Conservation (phyloP, 2,329 filamentous ascomycete genomes). For the Trichophyton equinum region DNA sequence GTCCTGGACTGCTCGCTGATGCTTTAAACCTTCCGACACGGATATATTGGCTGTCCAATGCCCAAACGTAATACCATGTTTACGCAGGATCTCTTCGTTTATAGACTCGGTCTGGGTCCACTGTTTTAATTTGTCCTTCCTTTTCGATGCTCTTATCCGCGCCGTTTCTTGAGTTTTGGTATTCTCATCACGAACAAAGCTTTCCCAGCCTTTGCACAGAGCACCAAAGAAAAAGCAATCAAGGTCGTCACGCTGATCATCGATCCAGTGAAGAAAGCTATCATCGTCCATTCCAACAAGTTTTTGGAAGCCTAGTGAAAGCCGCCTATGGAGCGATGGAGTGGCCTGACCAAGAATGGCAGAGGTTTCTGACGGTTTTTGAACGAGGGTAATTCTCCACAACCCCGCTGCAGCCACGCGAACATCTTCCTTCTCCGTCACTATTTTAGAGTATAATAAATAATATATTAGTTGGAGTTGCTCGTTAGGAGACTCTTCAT, state of each 20-base stretch:
- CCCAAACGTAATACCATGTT: constrained; percentile 75
- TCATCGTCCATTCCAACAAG: constrained; percentile 81
- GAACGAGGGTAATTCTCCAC: constrained; percentile 83
- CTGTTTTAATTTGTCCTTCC: constrained; percentile 67
- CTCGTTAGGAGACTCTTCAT: constrained; percentile 65
- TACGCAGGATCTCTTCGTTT: constrained; percentile 58
- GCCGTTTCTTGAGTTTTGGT: constrained; percentile 63
- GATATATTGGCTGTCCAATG: constrained; percentile 96
- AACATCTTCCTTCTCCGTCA: constrained; percentile 55
- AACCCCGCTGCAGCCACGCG: constrained; percentile 68
- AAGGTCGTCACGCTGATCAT: constrained; percentile 63
- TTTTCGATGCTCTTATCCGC: constrained; percentile 55
- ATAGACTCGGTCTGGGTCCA: constrained; percentile 62
- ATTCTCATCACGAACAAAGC: constrained; percentile 75
- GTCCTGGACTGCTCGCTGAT: constrained; percentile 79
- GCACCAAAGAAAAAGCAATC: constrained; percentile 72
- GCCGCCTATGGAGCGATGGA: constrained; percentile 54
- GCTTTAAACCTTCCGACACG: constrained; percentile 78
- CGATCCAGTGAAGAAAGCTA: constrained; percentile 77
- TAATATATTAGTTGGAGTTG: constrained; percentile 82
- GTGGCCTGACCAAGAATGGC: constrained; percentile 61
- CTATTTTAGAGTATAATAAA: constrained; percentile 77
- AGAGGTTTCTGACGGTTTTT: constrained; percentile 74
- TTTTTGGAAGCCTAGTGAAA: constrained; percentile 67
- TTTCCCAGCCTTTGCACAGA: constrained; percentile 74